These are phyloP conservation scores for Schwanniomyces sp. DNA, from an alignment of 805 yeast species.

Conservation along the genomic window DNA sequence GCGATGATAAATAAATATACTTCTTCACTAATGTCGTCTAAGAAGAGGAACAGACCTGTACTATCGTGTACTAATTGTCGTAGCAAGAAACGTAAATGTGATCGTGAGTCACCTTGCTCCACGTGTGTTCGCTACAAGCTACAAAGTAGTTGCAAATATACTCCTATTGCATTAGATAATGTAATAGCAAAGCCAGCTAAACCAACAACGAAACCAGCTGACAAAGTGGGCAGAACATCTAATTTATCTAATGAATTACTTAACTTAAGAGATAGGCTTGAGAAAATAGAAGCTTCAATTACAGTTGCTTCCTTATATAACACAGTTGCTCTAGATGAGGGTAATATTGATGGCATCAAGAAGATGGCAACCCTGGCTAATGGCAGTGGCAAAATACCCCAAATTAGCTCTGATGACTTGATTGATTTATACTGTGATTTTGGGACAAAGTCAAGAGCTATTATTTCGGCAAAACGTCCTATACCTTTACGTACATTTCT, in stretches of 20 bases:
- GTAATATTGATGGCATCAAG: neutral
- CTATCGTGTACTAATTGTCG: constrained; percentile 16
- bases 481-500: constrained; percentile 3
- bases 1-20: neutral
- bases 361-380: neutral
- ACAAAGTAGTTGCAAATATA: constrained; percentile 7
- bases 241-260: constrained; percentile 3
- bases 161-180: neutral
- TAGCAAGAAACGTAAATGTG: constrained; percentile 16
- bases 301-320: constrained; percentile 4
- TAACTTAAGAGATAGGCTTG: constrained; percentile 1
- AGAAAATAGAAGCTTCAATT: constrained; percentile 7
- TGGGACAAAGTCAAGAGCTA: neutral
- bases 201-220: neutral
- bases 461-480: constrained; percentile 1
- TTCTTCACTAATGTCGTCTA: neutral
- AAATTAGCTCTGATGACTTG: constrained; percentile 1
- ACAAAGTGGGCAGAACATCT: neutral
- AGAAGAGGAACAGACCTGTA: constrained; percentile 16
- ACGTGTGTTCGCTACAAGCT: constrained; percentile 5
- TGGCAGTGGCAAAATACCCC: neutral
- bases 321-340: neutral
- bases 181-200: neutral
- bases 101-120: constrained; percentile 15
- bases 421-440: constrained; percentile 6